These are phyloP conservation scores for Cardamine resedifolia DNA, from an alignment of 345 rosid species.

Conservation along the genomic window DNA sequence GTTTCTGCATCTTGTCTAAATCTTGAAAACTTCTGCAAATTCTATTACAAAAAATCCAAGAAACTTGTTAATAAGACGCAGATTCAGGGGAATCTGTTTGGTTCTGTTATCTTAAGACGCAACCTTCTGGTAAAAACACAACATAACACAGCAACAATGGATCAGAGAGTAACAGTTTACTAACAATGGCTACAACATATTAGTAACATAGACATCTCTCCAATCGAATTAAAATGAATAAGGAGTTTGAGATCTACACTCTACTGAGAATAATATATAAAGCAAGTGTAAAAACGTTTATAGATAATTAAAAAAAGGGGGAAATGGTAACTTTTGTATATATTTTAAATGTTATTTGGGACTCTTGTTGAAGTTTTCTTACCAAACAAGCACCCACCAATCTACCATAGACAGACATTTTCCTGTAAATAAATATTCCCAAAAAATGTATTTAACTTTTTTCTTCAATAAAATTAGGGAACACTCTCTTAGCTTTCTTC, in stretches of 20 bases:
- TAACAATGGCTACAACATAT: neutral
- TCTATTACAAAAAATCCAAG: conserved; percentile 8
- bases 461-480: neutral
- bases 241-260: conserved; percentile 31
- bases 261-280: conserved; percentile 11
- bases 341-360: conserved; percentile 8
- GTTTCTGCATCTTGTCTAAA: conserved; percentile 71
- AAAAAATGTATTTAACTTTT: neutral
- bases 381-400: conserved; percentile 38
- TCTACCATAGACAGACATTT: conserved; percentile 29
- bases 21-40: conserved; percentile 11
- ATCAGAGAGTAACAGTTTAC: conserved; percentile 28
- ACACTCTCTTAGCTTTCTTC: conserved; percentile 15
- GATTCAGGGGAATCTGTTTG: conserved; percentile 14
- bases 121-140: conserved; percentile 4
- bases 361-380: conserved; percentile 34
- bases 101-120: conserved; percentile 13
- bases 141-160: neutral
- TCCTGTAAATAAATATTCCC: conserved; percentile 15
- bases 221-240: neutral
- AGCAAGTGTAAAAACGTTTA: conserved; percentile 2
- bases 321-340: neutral
- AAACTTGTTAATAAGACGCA: conserved; percentile 18
- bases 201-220: conserved; percentile 15
- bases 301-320: neutral